Base-by-base conservation (phyloP, 2,329 filamentous ascomycete species). In the Emmonsiellopsis sp. region DNA sequence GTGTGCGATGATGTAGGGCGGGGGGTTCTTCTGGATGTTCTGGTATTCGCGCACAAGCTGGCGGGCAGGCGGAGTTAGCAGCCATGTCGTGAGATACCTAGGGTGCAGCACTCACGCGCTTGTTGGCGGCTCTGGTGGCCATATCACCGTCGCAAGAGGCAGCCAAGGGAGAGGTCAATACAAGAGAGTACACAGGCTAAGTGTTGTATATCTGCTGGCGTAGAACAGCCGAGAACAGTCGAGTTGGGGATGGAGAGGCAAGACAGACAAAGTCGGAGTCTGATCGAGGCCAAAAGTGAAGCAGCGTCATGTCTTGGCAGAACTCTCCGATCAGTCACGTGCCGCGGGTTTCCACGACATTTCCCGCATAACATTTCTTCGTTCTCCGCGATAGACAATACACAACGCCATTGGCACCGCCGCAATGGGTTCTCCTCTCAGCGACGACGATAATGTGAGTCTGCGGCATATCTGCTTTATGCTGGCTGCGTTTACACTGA, bases 1-100 rank as follows among this genome's bases (percentile, higher is more conserved):
- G 66, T 95, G 90, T 11, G 91, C 90, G 49, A 82, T 78, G 63
- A 95, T 95, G 73, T 88, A 95, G 51, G 90, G 89, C 37, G 90
- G 89, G 9, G 91, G 90, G 63, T 90, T 92, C 63, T 82, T 78
- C 63, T 80, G 76, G 56, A 86, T 84, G 57, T 78, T 74, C 67
- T 80, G 76, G 65, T 85, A 86, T 71, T 86, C 82, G 56, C 80
- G 77, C 53, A 79, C 81, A 55, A 85, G 75, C 77, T 80, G 56
- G 31, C 21, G 17, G 42, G 14, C 6, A 39, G 2, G 27, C 33
- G 17, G 37, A 9, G 48, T 58, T 45, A 58, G 52, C 45, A 40
- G 49, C 14, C 32, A 32, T 42, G 17, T 44, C n/a, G 53, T 59
- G 17, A 34, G 36, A 31, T 13, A 17, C 17, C 17, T 17, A 17